A percentile compares a stretch with the other conserved stretches of the same genome.
These are phyloP conservation scores for Scheffersomyces segobiensis DNA, from an alignment of 1,139 yeast species.

Conservation along the genomic window DNA sequence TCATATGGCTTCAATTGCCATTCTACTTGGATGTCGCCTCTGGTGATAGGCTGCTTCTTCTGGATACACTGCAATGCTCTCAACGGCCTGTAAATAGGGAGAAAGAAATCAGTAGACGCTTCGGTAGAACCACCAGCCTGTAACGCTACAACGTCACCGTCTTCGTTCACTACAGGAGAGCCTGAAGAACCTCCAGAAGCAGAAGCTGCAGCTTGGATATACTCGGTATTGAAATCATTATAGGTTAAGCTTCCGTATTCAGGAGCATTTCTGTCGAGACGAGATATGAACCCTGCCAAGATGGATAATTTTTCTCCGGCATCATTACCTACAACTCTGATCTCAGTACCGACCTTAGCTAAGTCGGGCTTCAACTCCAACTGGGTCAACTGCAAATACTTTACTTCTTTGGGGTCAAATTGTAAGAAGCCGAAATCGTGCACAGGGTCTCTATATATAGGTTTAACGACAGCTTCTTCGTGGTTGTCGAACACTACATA, in stretches of 20 bases:
- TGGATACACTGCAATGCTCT: conserved; percentile 81
- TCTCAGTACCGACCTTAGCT: conserved; percentile 88
- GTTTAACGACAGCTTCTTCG: conserved; percentile 86
- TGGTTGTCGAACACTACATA: conserved; percentile 92
- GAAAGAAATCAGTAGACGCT: conserved; percentile 89
- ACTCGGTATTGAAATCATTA: conserved; percentile 93
- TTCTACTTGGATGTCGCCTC: conserved; percentile 82
- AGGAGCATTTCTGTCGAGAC: conserved; percentile 93
- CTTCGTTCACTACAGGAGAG: conserved; percentile 87
- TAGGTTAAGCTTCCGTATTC: conserved; percentile 89
- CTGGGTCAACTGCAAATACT: conserved; percentile 70
- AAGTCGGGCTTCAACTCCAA: conserved; percentile 74
- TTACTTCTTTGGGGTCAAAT: conserved; percentile 70
- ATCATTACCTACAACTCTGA: conserved; percentile 93
- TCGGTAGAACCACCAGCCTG: conserved; percentile 95
- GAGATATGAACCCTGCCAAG: conserved; percentile 83
- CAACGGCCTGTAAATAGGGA: conserved; percentile 80
- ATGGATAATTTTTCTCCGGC: conserved; percentile 93
- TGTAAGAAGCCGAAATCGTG: conserved; percentile 83
- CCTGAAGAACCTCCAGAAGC: conserved; percentile 97
- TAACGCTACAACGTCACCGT: conserved; percentile 85
- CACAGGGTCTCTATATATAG: conserved; percentile 80
- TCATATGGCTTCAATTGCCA: conserved; percentile 88
- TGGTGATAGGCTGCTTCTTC: conserved; percentile 56
- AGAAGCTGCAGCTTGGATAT: conserved; percentile 94